phyloP scores from a whole-genome alignment of 2,329 filamentous ascomycete genomes.

The Pseudopyrenochaeta lycopersici region DNA sequence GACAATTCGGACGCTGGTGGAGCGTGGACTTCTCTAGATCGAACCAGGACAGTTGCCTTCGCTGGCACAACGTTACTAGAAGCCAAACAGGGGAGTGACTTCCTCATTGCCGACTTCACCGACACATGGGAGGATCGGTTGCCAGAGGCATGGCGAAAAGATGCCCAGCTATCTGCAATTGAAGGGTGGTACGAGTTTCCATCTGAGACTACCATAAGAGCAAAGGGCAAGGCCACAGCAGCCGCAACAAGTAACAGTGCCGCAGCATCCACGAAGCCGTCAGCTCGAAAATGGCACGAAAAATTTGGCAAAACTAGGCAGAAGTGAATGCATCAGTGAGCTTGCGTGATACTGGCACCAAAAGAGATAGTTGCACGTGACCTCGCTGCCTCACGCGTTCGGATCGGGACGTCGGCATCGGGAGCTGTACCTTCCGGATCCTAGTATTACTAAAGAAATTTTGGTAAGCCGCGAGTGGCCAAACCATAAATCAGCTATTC shows the following conservation, averaged over 20 bases:
- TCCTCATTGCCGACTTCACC: slow-evolving; percentile 45
- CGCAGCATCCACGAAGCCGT: slow-evolving; percentile 30
- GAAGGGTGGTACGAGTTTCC: slow-evolving; percentile 43
- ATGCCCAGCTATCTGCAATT: slow-evolving; percentile 43
- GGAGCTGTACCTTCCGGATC: slow-evolving; percentile 17
- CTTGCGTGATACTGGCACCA: background rate
- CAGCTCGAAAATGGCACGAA: slow-evolving; percentile 52
- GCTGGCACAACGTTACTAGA: slow-evolving; percentile 43
- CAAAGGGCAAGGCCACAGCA: slow-evolving; percentile 23
- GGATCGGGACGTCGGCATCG: slow-evolving; percentile 18
- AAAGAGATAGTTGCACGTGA: slow-evolving; percentile 12
- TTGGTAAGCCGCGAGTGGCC: slow-evolving; percentile 26
- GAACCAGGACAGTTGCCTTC: slow-evolving; percentile 41
- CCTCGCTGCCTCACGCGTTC: slow-evolving; percentile 12
- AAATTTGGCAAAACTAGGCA: slow-evolving; percentile 48
- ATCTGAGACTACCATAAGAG: slow-evolving; percentile 42
- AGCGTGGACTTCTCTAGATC: slow-evolving; percentile 48
- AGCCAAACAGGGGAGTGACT: slow-evolving; percentile 33
- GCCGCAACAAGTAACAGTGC: slow-evolving; percentile 8
- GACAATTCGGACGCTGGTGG: slow-evolving; percentile 34
- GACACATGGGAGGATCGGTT: slow-evolving; percentile 49
- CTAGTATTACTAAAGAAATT: slow-evolving; percentile 20
- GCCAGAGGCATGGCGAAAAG: slow-evolving; percentile 49
- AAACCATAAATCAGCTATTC: slow-evolving; percentile 5
- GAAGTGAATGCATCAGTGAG: slow-evolving; percentile 21